Conservation (phyloP, 2,329 filamentous ascomycete genomes). For the Pseudopithomyces chartarum region DNA sequence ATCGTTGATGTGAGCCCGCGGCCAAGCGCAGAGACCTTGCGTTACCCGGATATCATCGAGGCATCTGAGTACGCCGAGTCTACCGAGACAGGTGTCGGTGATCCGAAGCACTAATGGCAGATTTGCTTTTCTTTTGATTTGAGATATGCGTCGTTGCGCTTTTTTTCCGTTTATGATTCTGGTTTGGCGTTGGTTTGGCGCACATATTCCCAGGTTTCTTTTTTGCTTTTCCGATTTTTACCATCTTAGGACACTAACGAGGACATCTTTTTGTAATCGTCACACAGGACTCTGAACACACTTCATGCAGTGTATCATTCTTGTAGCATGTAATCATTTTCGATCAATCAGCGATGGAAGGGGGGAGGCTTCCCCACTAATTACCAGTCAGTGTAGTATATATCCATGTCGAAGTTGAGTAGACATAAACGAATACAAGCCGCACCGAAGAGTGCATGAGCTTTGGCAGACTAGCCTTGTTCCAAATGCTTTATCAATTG, state of each 20-base stretch:
- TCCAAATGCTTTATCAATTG: conserved; percentile 1
- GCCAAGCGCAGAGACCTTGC: conserved; percentile 44
- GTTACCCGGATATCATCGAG: conserved; percentile 17
- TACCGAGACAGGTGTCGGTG: conserved; percentile 24
- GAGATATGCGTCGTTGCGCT: too few species aligned
- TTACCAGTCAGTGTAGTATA: conserved; percentile 8
- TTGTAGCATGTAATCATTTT: conserved; percentile 6
- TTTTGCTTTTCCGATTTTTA: not conserved
- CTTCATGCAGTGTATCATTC: conserved; percentile 14
- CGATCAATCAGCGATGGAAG: not conserved
- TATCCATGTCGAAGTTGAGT: conserved; percentile 5
- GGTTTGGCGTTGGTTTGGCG: conserved; percentile 1
- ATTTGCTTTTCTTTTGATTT: not conserved
- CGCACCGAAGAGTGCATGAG: not conserved
- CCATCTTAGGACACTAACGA: too few species aligned
- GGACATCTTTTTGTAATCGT: too few species aligned
- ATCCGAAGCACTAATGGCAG: conserved; percentile 17
- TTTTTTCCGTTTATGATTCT: not conserved
- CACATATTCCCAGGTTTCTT: not conserved
- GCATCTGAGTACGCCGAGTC: conserved; percentile 16
- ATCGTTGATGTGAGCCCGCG: conserved; percentile 45
- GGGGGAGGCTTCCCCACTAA: conserved; percentile 5
- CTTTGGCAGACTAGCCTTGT: not conserved
- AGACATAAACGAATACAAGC: conserved; percentile 1
- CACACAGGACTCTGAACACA: not conserved